Evolutionary conservation across 1,139 yeast species (phyloP).

Genomic region (Kluyveromyces sp.): DNA sequence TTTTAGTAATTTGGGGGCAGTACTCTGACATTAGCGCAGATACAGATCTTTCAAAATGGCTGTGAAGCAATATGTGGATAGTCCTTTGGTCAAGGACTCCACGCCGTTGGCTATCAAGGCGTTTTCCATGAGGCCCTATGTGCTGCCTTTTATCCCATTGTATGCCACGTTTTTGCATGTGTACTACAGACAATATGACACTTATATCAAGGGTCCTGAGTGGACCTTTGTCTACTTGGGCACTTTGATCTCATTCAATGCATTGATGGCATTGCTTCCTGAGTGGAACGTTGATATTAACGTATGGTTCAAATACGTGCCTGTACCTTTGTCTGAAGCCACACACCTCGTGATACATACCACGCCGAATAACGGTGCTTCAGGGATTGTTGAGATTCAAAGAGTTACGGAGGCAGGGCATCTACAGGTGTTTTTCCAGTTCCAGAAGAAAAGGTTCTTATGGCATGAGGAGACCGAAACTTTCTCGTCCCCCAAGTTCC

Average conservation of each 20-base stretch:
- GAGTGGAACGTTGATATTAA: constrained; percentile 81
- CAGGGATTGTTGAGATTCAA: constrained; percentile 64
- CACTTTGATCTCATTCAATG: constrained; percentile 62
- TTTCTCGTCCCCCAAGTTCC: constrained; percentile 78
- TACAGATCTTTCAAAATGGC: constrained; percentile 16
- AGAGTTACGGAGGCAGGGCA: constrained; percentile 56
- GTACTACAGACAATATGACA: constrained; percentile 66
- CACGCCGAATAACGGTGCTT: constrained; percentile 77
- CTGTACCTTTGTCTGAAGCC: constrained; percentile 51
- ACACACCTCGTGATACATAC: constrained; percentile 70
- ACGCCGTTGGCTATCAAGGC: constrained; percentile 68
- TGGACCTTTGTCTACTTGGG: constrained; percentile 87
- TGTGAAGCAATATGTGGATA: constrained; percentile 29
- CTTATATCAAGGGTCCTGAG: constrained; percentile 65
- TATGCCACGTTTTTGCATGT: constrained; percentile 71
- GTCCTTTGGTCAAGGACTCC: constrained; percentile 35
- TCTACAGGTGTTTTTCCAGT: constrained; percentile 66
- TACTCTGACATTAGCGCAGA: background rate
- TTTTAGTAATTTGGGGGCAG: background rate
- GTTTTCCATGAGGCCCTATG: constrained; percentile 60
- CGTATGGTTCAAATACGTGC: constrained; percentile 60
- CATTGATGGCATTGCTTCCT: constrained; percentile 84
- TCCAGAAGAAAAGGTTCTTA: constrained; percentile 89
- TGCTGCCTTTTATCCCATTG: constrained; percentile 73
- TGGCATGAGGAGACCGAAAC: constrained; percentile 46